Conservation (phyloP, 1,284 basidiomycete genomes). For the Somion occarium region DNA sequence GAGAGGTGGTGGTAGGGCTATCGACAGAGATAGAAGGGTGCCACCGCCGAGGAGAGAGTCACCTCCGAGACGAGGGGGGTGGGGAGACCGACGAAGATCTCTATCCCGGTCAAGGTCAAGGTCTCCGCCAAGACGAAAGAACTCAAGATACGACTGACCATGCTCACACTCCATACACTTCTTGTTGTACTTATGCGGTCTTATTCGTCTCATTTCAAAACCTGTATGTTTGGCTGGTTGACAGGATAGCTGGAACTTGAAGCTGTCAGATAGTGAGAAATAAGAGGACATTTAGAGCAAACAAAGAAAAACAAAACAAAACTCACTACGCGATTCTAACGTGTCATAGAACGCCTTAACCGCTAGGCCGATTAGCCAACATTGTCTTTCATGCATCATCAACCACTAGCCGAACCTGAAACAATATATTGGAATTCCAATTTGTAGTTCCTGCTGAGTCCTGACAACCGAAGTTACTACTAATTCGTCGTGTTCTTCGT, state of each 20-base stretch:
- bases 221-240: not conserved
- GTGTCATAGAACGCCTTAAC: not conserved
- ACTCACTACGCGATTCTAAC: not conserved
- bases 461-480: too few species aligned
- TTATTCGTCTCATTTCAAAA: not conserved
- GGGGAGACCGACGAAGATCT: conserved; percentile 33
- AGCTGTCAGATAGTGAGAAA: too few species aligned
- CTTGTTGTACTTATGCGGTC: not conserved
- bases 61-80: conserved; percentile 36
- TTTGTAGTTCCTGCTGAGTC: too few species aligned
- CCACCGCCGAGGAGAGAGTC: conserved; percentile 30
- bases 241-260: too few species aligned
- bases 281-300: too few species aligned
- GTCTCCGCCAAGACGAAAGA: conserved; percentile 26
- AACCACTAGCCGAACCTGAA: too few species aligned
- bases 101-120: conserved; percentile 35
- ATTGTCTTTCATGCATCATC: too few species aligned
- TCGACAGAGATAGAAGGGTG: conserved; percentile 29
- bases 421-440: too few species aligned
- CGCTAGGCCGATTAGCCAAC: not conserved
- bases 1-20: conserved; percentile 32
- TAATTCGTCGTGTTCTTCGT: too few species aligned
- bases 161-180: not conserved
- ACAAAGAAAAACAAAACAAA: not conserved
- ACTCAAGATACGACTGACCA: conserved; percentile 24